Base-by-base conservation (phyloP, 2,329 filamentous ascomycete species). In the Alternaria sp. region DNA sequence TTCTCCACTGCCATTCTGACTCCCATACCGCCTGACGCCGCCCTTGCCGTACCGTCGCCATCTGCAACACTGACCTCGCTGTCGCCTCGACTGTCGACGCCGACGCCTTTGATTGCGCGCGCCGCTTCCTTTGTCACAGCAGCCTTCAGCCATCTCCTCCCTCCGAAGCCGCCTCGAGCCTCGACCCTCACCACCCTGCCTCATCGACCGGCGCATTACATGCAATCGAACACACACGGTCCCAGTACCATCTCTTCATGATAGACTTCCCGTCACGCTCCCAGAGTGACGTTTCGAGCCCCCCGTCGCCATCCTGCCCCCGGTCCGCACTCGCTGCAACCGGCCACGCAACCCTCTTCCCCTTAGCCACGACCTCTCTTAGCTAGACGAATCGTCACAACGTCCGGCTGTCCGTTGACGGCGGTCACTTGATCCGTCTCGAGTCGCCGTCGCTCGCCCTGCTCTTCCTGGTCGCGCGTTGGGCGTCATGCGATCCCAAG, bases 401-500 rank as follows among this genome's bases (percentile, higher is more conserved):
- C 57, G 60, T 54, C 28, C 56, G 58, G 26, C 59, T 52, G 39
- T 53, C 60, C 64, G 59, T 64, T 61, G 62, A 59, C 60, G 69
- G 67, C 61, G 59, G 61, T 61, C 67, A 65, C 68, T 58, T 53
- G 63, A 61, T 62, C 57, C 66, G 70, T 73, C 64, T 67, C 64
- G 69, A 63, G 59, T 59, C 65, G 67, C 62, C 63, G 51, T 59
- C 59, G 63, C 59, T 67, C 59, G 69, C 68, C 64, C 64, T 71
- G 70, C 66, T 68, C 62, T 65, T 61, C 57, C 69, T 65, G 67
- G 73, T 65, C 62, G 70, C 74, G 75, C 73, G 68, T 72, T 69
- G 74, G 75, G 71, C 77, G 77, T 78, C 77, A 79, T 79, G 77
- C 77, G 74, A 79, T 77, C 75, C 75, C 76, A 71, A 69, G 68